Percentiles rank a stretch among this genome's conserved stretches.
phyloP scores from a whole-genome alignment of 2,329 filamentous ascomycete species.

The Stagonosporopsis tanaceti region DNA sequence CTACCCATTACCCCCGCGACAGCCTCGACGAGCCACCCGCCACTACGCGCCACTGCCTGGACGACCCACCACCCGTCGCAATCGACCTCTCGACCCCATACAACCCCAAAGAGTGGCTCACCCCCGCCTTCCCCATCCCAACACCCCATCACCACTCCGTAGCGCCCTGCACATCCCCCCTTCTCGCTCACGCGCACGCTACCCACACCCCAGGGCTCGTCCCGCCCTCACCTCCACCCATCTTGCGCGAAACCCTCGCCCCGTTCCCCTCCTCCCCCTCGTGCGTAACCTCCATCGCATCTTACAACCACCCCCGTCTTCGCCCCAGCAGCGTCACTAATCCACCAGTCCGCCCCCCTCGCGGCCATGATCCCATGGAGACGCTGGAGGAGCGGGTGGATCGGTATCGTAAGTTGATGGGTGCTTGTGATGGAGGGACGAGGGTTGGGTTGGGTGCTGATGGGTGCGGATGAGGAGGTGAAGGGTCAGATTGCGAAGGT shows the following conservation, averaged over 20 bases:
- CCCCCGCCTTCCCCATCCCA: not conserved
- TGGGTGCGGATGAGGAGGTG: no score
- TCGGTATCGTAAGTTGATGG: not conserved
- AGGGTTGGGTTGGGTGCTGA: not conserved
- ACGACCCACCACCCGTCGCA: not conserved
- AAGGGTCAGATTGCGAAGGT: not conserved
- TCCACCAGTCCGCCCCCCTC: not conserved
- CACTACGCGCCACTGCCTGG: not conserved
- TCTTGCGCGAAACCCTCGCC: not conserved
- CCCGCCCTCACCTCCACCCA: not conserved
- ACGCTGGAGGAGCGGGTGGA: not conserved
- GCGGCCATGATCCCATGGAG: constrained; percentile 6
- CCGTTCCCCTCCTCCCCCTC: not conserved
- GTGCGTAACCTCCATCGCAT: not conserved
- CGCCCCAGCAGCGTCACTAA: not conserved
- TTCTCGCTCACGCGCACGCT: not conserved
- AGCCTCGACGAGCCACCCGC: not conserved
- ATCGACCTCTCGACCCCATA: not conserved
- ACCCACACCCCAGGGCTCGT: not conserved
- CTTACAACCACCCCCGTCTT: not conserved
- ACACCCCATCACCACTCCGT: not conserved
- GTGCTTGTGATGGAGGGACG: no score
- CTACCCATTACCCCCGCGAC: not conserved
- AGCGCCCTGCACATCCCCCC: not conserved
- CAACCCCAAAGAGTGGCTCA: not conserved